Evolutionary conservation across 169 alveolate genomes (phyloP).

Genomic region (Eimeria falciformis): DNA sequence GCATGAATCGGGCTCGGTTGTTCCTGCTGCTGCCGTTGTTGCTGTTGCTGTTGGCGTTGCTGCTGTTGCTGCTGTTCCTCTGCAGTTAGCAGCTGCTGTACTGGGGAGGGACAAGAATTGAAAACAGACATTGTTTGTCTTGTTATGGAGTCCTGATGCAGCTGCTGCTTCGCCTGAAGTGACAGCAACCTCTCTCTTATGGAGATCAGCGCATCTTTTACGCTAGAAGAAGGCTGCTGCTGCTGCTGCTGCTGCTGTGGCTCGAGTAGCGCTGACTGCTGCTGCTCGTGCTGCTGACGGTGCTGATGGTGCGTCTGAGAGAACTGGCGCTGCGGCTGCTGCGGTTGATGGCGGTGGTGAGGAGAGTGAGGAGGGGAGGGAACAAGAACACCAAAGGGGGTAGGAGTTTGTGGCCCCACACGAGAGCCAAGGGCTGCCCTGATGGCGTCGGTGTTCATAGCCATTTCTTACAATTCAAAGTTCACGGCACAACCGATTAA

Average conservation of each 20-base stretch:
- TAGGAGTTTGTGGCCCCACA: background rate
- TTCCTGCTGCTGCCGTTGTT: constrained; percentile 33
- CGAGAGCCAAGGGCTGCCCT: background rate
- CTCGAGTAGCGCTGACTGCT: background rate
- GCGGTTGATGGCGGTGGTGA: background rate
- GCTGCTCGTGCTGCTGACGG: background rate
- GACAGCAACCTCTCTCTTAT: background rate
- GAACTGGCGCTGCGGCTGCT: background rate
- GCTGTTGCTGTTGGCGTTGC: background rate
- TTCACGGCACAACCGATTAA: no score
- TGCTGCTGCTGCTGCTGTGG: background rate
- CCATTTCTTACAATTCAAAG: background rate
- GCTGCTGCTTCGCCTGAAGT: constrained; percentile 28
- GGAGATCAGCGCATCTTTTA: constrained; percentile 30
- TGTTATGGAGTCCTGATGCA: background rate
- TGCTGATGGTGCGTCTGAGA: background rate
- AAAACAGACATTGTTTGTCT: background rate
- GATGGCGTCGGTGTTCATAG: background rate
- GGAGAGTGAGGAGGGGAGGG: background rate
- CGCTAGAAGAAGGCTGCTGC: constrained; percentile 4
- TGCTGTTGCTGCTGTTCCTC: background rate
- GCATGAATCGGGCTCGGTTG: background rate
- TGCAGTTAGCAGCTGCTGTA: background rate
- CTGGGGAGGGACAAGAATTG: background rate
- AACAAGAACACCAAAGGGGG: background rate